Evolutionary conservation across 441 rosid species (phyloP).

Genomic region (Syzygium syzygioides): DNA sequence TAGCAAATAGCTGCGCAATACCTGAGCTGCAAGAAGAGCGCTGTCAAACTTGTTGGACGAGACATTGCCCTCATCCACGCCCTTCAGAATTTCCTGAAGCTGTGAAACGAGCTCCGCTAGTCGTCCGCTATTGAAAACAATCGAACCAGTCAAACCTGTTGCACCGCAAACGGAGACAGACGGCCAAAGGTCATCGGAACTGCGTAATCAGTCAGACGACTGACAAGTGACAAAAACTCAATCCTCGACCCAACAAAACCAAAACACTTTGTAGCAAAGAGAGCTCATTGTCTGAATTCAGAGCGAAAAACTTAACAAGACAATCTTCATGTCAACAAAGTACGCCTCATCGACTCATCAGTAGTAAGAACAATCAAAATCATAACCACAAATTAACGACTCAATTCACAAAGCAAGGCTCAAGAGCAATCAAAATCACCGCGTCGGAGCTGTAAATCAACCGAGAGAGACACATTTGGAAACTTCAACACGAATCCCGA

Average conservation of each 20-base stretch:
- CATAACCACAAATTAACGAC: not conserved
- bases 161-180: not conserved
- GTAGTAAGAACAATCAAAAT: not conserved
- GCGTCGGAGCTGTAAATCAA: not conserved
- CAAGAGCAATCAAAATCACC: not conserved
- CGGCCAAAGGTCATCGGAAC: not conserved
- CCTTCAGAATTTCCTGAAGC: constrained; percentile 81
- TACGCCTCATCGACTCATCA: not conserved
- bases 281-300: not conserved
- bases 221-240: not conserved
- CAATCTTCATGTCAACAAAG: not conserved
- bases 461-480: not conserved
- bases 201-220: not conserved
- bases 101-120: constrained; percentile 70
- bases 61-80: constrained; percentile 51
- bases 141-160: constrained; percentile 78
- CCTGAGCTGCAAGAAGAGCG: constrained; percentile 74
- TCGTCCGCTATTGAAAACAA: constrained; percentile 63
- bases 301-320: not conserved
- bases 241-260: not conserved
- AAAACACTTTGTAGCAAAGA: not conserved
- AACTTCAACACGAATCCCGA: not conserved
- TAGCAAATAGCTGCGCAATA: constrained; percentile 15
- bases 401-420: not conserved
- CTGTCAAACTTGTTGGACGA: constrained; percentile 52